These are phyloP conservation scores for Carallia pectinifolia DNA, from an alignment of 345 rosid genomes.

Conservation along the genomic window DNA sequence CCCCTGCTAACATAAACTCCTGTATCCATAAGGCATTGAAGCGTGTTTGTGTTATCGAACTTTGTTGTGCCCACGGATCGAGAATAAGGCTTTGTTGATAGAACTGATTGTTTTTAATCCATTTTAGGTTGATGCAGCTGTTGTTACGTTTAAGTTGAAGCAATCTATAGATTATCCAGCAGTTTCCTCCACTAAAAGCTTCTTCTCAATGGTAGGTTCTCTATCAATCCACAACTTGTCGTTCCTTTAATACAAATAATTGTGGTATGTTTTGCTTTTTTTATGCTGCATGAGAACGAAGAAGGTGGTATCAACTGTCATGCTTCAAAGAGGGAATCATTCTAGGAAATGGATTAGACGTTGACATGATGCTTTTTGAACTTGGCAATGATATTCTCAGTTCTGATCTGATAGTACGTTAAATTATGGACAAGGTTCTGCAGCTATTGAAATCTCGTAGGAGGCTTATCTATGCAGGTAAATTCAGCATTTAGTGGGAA, in stretches of 20 bases:
- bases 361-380: too few relatives aligned
- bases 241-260: not conserved
- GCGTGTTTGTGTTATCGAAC: not conserved
- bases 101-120: conserved; percentile 6
- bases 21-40: not conserved
- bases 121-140: conserved; percentile 90
- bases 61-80: not conserved
- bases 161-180: conserved; percentile 69
- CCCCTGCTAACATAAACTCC: too few relatives aligned
- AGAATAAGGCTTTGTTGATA: not conserved
- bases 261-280: too few relatives aligned
- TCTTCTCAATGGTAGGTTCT: conserved; percentile 76
- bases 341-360: too few relatives aligned
- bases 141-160: conserved; percentile 78
- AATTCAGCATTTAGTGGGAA: not conserved
- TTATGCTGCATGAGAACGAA: too few relatives aligned
- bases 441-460: too few relatives aligned
- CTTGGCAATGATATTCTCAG: too few relatives aligned
- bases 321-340: too few relatives aligned
- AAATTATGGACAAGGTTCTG: too few relatives aligned
- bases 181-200: conserved; percentile 70
- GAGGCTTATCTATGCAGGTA: not conserved
- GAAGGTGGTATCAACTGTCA: too few relatives aligned
- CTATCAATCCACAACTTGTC: not conserved
- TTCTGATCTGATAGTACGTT: too few relatives aligned